Evolutionary conservation across 768 basidiomycete species (phyloP).

Genomic region (Ephemerocybe angulata): DNA sequence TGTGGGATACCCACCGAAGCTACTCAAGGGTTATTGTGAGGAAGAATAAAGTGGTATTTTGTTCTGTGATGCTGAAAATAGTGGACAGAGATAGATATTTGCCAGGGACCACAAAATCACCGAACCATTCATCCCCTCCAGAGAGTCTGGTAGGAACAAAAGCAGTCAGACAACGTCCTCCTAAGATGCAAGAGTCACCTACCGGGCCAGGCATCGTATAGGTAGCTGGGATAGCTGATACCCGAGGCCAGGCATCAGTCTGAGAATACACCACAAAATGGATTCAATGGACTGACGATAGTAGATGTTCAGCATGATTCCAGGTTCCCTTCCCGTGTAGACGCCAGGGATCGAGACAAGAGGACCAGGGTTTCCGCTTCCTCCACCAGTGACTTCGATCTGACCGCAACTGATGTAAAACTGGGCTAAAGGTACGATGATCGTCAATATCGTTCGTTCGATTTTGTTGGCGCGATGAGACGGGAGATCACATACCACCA

Average conservation of each 20-base stretch:
- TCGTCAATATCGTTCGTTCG: no score
- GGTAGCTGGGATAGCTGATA: constrained; percentile 10
- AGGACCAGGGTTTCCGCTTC: constrained; percentile 19
- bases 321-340: constrained; percentile 23
- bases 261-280: background rate
- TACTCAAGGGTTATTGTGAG: no score
- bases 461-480: background rate
- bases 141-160: no score
- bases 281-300: constrained; percentile 4
- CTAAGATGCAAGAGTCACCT: constrained; percentile 1
- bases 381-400: constrained; percentile 34
- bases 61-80: no score
- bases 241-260: constrained; percentile 7
- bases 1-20: no score
- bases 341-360: constrained; percentile 26
- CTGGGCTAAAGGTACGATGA: constrained; percentile 17
- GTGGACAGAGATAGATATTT: no score
- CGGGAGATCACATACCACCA: constrained; percentile 24
- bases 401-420: constrained; percentile 37
- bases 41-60: no score
- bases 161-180: no score
- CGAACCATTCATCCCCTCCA: no score
- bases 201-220: constrained; percentile 18
- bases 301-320: constrained; percentile 17
- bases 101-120: no score